A percentile compares a stretch with the other conserved stretches of the same genome.
phyloP scores from a whole-genome alignment of 345 rosid species.

The Brassica cretica region DNA sequence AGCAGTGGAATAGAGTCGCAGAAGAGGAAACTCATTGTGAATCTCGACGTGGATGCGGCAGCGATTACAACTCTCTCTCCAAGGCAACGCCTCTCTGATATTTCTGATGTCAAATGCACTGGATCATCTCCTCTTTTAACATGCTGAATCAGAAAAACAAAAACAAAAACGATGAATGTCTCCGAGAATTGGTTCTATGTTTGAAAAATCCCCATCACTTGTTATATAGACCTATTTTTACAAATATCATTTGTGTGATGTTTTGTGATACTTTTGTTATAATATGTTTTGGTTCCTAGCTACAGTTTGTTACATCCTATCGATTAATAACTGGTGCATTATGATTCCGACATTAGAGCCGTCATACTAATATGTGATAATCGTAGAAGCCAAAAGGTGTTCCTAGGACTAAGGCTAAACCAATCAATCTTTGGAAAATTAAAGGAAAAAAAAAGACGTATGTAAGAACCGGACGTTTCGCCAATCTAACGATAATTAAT shows the following conservation, averaged over 20 bases:
- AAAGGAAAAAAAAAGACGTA: not conserved
- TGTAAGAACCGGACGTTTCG: conserved; percentile 15
- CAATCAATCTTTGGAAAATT: not conserved
- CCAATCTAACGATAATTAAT: not conserved
- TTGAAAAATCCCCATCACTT: not conserved
- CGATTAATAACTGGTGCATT: not conserved
- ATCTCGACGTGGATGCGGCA: conserved; percentile 72
- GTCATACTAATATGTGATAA: not conserved
- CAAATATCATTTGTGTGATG: conserved; percentile 22
- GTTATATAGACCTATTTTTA: conserved; percentile 5
- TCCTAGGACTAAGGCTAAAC: conserved; percentile 26
- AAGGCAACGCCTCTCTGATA: conserved; percentile 79
- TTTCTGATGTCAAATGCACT: conserved; percentile 87
- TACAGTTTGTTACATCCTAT: not conserved
- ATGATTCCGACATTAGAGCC: not conserved
- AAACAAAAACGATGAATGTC: not conserved
- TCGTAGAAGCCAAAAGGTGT: not conserved
- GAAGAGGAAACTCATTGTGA: conserved; percentile 76
- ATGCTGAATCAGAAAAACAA: conserved; percentile 43
- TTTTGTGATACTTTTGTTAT: conserved; percentile 17
- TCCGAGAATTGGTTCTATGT: conserved; percentile 16
- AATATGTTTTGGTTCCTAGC: conserved; percentile 18
- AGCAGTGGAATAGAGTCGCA: conserved; percentile 53
- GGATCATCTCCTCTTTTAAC: conserved; percentile 86
- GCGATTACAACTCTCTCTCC: conserved; percentile 72